phyloP scores from a whole-genome alignment of 2,329 filamentous ascomycete genomes.

The Talaromyces sp. region DNA sequence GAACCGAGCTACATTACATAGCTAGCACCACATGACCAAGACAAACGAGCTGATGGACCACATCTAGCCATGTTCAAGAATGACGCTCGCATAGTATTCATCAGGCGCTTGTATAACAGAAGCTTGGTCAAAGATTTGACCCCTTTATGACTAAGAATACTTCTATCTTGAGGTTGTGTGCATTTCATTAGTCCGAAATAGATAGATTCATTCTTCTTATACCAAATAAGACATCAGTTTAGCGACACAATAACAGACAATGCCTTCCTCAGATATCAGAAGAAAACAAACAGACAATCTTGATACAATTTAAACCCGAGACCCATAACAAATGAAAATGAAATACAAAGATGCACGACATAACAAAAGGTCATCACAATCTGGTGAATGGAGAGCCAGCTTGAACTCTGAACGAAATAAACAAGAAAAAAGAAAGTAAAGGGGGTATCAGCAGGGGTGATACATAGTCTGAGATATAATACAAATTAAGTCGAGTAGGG shows the following conservation, averaged over 20 bases:
- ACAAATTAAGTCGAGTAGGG: not conserved
- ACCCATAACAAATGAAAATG: not conserved
- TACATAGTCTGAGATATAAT: slow-evolving; percentile 48
- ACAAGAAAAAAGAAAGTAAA: slow-evolving; percentile 38
- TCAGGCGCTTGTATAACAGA: not conserved
- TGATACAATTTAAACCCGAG: not conserved
- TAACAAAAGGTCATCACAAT: not conserved
- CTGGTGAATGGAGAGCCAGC: slow-evolving; percentile 1
- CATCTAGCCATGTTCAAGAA: not conserved
- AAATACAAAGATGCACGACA: not conserved
- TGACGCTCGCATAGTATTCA: not conserved
- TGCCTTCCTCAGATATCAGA: not conserved
- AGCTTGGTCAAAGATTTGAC: not conserved
- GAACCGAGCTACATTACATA: not conserved
- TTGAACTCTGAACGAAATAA: not conserved
- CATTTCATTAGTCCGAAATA: not conserved
- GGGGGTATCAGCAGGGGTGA: slow-evolving; percentile 55
- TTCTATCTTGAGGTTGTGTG: too few relatives aligned
- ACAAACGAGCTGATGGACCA: not conserved
- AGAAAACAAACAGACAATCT: not conserved
- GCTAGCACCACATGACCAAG: not conserved
- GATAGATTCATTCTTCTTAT: slow-evolving; percentile 3
- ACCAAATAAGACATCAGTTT: not conserved
- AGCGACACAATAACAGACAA: not conserved
- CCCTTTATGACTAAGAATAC: too few relatives aligned